Base-by-base conservation (phyloP, 1,139 yeast genomes). In the Lodderomyces orthopsilosis region DNA sequence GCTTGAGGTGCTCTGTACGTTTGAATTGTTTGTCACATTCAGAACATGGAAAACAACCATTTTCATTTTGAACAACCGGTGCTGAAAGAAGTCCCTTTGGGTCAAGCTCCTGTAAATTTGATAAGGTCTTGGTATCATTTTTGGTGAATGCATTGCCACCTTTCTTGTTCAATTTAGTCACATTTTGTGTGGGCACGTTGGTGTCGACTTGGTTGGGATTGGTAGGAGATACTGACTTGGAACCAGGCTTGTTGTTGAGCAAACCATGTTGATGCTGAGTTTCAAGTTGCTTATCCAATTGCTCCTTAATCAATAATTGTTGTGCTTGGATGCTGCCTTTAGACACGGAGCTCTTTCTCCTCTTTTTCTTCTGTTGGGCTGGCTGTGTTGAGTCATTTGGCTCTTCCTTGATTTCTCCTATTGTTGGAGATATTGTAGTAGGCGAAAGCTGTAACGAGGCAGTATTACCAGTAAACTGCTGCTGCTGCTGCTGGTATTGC, bases 11-110 rank as follows among this genome's bases (percentile, higher is more conserved):
- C 53, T 74, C 79, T 30, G 72, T 68, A 41, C 79, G 57, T 53
- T 74, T 72, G 56, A 74, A 74, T 48, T 68, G 73, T 53, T 74
- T 74, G 35, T 60, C 64, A 54, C 79, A 74, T 42, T 70, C 68
- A 3, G 68, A 65, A 53, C 79, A 74, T 17, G 74, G 74, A 54
- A 73, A 74, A 6, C 74, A 41, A 2, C 50, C 47, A 30, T 35
- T 42, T 9, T 45, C 41, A 40, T 41, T 40, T 37, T 45, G 46
- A 26, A 30, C 35, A 32, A 49, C 33, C 10, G 34, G 34, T 15
- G 19, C 34, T 18, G 32, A 13, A 21, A 37, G 35, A 12, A 37
- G 27, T 3, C 19, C 34, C 12, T 15, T 30, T 6, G 34, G 14
- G 6, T 30, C 34, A 30, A 30, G 18, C n/a, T 30, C 19, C 15